A percentile compares a stretch with the other conserved stretches of the same genome.
These are phyloP conservation scores for Macrolepiota fuliginosa DNA, from an alignment of 768 basidiomycete genomes.

Conservation along the genomic window DNA sequence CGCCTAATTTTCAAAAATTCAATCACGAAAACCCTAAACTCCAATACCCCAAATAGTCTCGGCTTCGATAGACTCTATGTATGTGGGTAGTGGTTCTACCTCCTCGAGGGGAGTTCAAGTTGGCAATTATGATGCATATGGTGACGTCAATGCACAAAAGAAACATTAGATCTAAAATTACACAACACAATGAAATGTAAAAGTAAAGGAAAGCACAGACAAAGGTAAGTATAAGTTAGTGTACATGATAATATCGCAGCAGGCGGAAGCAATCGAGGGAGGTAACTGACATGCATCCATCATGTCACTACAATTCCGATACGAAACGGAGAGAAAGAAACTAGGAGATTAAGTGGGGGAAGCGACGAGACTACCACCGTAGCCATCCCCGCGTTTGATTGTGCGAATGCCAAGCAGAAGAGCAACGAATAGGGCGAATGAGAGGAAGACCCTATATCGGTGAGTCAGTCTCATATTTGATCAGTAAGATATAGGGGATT, in stretches of 20 bases:
- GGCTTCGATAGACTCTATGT: conserved; percentile 59
- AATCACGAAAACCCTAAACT: conserved; percentile 69
- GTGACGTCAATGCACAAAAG: background rate
- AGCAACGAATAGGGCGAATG: conserved; percentile 43
- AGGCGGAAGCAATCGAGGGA: background rate
- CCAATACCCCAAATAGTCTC: conserved; percentile 81
- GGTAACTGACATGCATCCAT: background rate
- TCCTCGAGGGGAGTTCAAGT: background rate
- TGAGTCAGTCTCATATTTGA: background rate
- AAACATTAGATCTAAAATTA: background rate
- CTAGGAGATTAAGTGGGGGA: background rate
- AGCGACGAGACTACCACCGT: conserved; percentile 37
- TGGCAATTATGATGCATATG: background rate
- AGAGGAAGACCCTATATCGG: conserved; percentile 55
- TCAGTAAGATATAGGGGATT: background rate
- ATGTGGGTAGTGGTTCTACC: background rate
- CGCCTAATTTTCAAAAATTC: conserved; percentile 15
- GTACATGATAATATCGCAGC: background rate
- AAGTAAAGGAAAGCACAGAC: background rate
- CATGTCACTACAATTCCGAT: background rate
- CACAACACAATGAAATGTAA: too few relatives aligned
- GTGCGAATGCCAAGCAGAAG: conserved; percentile 58
- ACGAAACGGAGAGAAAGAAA: background rate
- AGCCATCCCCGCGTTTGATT: conserved; percentile 66
- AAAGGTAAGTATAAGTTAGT: background rate